Evolutionary conservation across 305 asterid species (phyloP).

Genomic region (Solanum hybrid): DNA sequence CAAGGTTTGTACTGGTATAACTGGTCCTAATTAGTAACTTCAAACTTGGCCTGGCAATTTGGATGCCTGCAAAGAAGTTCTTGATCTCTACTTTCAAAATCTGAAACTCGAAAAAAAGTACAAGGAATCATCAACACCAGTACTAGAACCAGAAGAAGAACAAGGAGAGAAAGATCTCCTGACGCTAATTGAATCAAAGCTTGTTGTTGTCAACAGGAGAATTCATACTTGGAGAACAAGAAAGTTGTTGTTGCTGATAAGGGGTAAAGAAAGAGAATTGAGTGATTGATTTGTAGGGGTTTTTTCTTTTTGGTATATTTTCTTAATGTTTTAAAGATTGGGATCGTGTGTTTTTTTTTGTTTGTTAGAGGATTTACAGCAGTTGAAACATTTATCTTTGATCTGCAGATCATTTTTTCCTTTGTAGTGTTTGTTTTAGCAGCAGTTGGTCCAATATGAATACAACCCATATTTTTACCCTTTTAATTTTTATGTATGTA

Average conservation of each 20-base stretch:
- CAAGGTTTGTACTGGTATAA: background rate
- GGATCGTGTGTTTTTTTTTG: too few relatives aligned
- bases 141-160: background rate
- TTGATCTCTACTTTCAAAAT: background rate
- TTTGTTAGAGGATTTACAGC: too few relatives aligned
- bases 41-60: conserved; percentile 7
- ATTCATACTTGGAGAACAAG: background rate
- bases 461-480: too few relatives aligned
- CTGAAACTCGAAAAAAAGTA: background rate
- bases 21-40: background rate
- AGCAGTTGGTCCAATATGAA: too few relatives aligned
- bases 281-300: background rate
- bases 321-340: background rate
- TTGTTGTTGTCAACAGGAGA: background rate
- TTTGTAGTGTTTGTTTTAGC: too few relatives aligned
- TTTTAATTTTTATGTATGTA: background rate
- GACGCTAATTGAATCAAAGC: background rate
- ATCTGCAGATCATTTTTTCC: too few relatives aligned
- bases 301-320: background rate
- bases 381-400: too few relatives aligned
- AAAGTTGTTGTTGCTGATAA: background rate
- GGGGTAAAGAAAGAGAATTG: background rate
- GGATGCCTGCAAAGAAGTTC: background rate
- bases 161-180: background rate
- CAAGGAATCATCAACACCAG: background rate